phyloP scores from a whole-genome alignment of 2,329 filamentous ascomycete genomes.

The Scedosporium boydii region DNA sequence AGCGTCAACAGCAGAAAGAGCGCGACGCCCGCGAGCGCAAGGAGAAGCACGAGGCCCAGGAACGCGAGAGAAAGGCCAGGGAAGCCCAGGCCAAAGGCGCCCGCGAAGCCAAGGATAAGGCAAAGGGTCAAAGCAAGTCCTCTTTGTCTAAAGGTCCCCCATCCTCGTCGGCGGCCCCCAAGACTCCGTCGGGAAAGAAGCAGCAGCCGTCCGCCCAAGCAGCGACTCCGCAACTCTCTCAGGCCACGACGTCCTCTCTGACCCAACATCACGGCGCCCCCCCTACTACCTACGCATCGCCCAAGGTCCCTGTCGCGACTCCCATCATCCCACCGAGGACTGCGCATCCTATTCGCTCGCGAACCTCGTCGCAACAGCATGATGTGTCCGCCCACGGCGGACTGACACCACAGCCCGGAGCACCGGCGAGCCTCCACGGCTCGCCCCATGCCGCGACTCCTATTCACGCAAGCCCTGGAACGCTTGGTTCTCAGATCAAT shows the following conservation, averaged over 20 bases:
- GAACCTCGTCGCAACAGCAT: conserved; percentile 75
- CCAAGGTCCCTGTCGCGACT: conserved; percentile 68
- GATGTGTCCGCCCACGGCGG: conserved; percentile 63
- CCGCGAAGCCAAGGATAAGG: conserved; percentile 51
- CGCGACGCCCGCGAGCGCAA: conserved; percentile 45
- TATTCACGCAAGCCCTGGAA: conserved; percentile 54
- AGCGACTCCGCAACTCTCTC: conserved; percentile 10
- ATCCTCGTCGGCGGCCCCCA: not conserved
- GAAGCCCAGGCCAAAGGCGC: conserved; percentile 59
- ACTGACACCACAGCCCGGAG: conserved; percentile 47
- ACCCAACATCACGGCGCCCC: conserved; percentile 51
- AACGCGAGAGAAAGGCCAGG: conserved; percentile 63
- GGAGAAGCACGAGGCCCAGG: conserved; percentile 41
- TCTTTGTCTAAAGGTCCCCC: not conserved
- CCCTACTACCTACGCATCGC: conserved; percentile 57
- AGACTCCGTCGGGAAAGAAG: conserved; percentile 15
- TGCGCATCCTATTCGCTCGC: conserved; percentile 66
- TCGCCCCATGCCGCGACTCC: conserved; percentile 55
- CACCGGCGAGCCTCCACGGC: conserved; percentile 42
- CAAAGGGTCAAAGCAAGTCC: conserved; percentile 52
- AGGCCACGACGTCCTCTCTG: conserved; percentile 8
- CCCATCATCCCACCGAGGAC: conserved; percentile 69
- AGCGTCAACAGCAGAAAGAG: conserved; percentile 39
- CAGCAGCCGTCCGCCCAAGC: conserved; percentile 8
- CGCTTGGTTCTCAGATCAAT: conserved; percentile 33